Percentiles rank a stretch among this genome's conserved stretches.
These are phyloP conservation scores for Sicyos edulis DNA, from an alignment of 306 rosid genomes.

Conservation along the genomic window DNA sequence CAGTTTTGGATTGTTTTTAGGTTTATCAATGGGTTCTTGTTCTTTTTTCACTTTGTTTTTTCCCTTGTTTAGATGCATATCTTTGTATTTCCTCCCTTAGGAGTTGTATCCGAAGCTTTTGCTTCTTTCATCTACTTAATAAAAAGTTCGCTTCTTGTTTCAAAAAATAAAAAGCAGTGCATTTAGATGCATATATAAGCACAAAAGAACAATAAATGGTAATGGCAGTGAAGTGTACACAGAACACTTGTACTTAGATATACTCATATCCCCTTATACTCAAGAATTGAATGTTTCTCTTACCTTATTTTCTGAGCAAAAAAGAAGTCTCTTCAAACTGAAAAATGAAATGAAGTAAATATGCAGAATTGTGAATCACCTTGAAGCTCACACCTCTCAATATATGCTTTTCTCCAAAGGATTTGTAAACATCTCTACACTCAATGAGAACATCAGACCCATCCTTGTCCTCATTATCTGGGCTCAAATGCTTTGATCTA, in stretches of 20 bases:
- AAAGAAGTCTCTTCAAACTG: neutral
- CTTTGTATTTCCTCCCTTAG: too few species aligned
- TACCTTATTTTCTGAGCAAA: neutral
- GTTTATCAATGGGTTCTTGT: too few species aligned
- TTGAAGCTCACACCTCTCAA: constrained; percentile 95
- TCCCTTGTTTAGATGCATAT: too few species aligned
- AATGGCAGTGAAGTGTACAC: neutral
- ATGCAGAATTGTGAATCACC: constrained; percentile 47
- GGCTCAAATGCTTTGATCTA: constrained; percentile 48
- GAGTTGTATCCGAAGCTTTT: too few species aligned
- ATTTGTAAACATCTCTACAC: constrained; percentile 78
- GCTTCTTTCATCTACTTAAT: too few species aligned
- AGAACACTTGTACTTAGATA: neutral
- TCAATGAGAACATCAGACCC: constrained; percentile 89
- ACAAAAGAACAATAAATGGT: neutral
- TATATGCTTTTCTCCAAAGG: constrained; percentile 92
- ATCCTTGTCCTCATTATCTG: constrained; percentile 38
- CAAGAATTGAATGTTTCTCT: neutral
- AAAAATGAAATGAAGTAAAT: neutral
- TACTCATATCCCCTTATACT: neutral
- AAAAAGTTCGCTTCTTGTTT: too few species aligned
- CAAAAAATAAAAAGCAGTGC: neutral
- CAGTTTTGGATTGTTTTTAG: too few species aligned
- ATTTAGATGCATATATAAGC: neutral
- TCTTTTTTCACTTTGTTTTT: too few species aligned